Conservation (phyloP, 2,329 filamentous ascomycete species). For the Penicillium freii region DNA sequence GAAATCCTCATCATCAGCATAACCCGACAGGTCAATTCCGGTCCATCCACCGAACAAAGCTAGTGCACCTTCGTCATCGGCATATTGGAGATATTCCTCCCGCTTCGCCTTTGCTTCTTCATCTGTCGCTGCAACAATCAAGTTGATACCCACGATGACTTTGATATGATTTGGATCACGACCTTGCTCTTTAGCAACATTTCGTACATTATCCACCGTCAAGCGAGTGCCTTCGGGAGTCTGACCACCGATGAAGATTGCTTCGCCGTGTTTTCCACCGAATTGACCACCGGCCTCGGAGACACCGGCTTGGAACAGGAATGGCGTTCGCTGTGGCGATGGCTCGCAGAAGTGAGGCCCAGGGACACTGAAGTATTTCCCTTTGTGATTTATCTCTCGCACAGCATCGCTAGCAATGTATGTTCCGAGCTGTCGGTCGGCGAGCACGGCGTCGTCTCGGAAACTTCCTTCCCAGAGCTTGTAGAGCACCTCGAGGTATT, state of each 20-base stretch:
- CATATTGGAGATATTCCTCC: constrained; percentile 39
- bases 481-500: constrained; percentile 43
- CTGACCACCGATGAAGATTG: constrained; percentile 45
- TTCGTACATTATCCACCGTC: constrained; percentile 40
- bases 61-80: constrained; percentile 41
- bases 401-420: constrained; percentile 21
- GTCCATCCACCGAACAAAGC: constrained; percentile 46
- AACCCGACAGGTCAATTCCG: constrained; percentile 26
- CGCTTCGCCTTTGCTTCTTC: constrained; percentile 42
- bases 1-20: constrained; percentile 43
- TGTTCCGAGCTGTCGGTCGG: constrained; percentile 4
- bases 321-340: constrained; percentile 44
- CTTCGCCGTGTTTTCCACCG: constrained; percentile 40
- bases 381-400: constrained; percentile 31
- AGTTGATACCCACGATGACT: constrained; percentile 36
- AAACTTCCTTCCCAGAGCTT: constrained; percentile 54
- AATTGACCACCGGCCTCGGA: constrained; percentile 43
- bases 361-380: constrained; percentile 28
- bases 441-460: constrained; percentile 37
- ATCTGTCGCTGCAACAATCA: constrained; percentile 43
- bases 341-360: constrained; percentile 42
- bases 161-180: constrained; percentile 28
- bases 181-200: constrained; percentile 33
- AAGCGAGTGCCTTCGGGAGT: constrained; percentile 34
- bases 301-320: constrained; percentile 46